phyloP scores from a whole-genome alignment of 257 asterid species.

The Fraxinus americana region DNA sequence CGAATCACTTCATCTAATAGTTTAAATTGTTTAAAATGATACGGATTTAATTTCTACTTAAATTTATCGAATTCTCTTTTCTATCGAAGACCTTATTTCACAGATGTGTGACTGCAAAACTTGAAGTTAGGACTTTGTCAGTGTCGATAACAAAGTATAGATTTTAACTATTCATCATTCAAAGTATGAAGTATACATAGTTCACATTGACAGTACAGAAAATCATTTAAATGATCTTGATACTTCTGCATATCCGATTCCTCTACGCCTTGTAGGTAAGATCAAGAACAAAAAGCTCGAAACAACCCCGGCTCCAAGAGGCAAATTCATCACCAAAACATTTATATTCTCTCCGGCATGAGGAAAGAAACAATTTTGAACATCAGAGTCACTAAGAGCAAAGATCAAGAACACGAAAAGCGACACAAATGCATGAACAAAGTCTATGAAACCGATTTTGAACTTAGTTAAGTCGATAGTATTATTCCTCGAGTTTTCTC shows the following conservation, averaged over 20 bases:
- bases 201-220: not conserved
- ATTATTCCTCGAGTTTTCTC: not conserved
- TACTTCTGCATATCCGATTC: constrained; percentile 57
- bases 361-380: constrained; percentile 52
- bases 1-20: too few species aligned
- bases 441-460: constrained; percentile 40
- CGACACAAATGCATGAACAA: constrained; percentile 55
- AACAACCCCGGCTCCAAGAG: constrained; percentile 54
- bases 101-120: too few species aligned
- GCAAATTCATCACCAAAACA: constrained; percentile 56
- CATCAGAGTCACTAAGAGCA: constrained; percentile 55
- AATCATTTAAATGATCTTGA: constrained; percentile 19
- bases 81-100: too few species aligned
- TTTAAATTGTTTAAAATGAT: too few species aligned
- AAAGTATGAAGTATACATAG: not conserved
- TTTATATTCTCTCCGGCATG: constrained; percentile 35
- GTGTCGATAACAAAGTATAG: not conserved
- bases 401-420: constrained; percentile 51
- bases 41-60: too few species aligned
- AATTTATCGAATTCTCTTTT: too few species aligned
- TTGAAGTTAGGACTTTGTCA: not conserved
- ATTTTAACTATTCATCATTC: not conserved
- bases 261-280: constrained; percentile 65
- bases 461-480: constrained; percentile 34
- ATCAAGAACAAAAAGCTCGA: constrained; percentile 57